phyloP scores from a whole-genome alignment of 192 early-diverging fungal genomes.

The Gaertneriomyces sp. region DNA sequence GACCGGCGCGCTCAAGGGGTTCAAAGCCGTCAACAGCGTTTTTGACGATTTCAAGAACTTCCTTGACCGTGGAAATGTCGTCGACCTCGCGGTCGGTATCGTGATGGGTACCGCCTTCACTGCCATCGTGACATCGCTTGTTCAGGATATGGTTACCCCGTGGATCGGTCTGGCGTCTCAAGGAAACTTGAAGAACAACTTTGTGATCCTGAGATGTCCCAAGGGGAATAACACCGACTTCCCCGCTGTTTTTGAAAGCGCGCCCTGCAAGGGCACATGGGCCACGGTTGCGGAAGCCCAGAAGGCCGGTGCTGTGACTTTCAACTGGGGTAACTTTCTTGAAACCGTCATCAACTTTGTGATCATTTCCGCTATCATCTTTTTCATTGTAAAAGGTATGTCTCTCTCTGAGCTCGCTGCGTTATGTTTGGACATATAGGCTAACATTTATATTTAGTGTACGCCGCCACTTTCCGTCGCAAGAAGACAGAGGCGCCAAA shows the following conservation, averaged over 20 bases:
- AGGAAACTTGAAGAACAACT: slow-evolving; percentile 37
- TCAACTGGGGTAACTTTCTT: slow-evolving; percentile 54
- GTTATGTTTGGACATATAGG: not conserved
- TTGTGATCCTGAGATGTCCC: slow-evolving; percentile 31
- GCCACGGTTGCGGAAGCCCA: slow-evolving; percentile 33
- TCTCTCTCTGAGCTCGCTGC: not conserved
- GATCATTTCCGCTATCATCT: slow-evolving; percentile 55
- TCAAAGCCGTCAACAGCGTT: slow-evolving; percentile 47
- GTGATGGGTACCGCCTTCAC: slow-evolving; percentile 67
- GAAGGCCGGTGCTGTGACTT: slow-evolving; percentile 48
- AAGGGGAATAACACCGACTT: not conserved
- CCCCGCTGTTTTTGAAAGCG: not conserved
- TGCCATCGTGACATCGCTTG: slow-evolving; percentile 39
- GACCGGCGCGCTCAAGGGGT: slow-evolving; percentile 21
- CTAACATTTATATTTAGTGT: slow-evolving; percentile 8
- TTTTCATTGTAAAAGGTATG: slow-evolving; percentile 56
- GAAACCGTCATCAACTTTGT: slow-evolving; percentile 64
- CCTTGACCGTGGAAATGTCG: slow-evolving; percentile 52
- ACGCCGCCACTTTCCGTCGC: slow-evolving; percentile 36
- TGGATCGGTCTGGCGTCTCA: slow-evolving; percentile 53
- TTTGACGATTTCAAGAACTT: slow-evolving; percentile 55
- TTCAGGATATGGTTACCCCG: slow-evolving; percentile 27
- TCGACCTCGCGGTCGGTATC: slow-evolving; percentile 65
- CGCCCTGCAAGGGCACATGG: slow-evolving; percentile 2
- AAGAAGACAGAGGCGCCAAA: slow-evolving; percentile 9